These are phyloP conservation scores for Yamadazyma buinensis DNA, from an alignment of 1,139 yeast genomes.

Conservation along the genomic window DNA sequence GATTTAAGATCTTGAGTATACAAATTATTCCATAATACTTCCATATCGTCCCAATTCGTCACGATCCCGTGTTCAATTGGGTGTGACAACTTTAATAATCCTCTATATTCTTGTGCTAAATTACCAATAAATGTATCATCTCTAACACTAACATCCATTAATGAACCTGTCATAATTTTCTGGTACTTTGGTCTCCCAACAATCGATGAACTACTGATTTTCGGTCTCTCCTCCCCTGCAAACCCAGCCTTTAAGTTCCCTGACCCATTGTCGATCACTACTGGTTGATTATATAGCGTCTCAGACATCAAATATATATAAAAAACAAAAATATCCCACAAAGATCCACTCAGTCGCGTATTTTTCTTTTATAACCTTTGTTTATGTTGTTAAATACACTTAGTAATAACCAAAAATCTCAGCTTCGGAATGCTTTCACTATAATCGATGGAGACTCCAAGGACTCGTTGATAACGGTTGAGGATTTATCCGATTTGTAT, in stretches of 20 bases:
- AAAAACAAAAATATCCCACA: too few relatives aligned
- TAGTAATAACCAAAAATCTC: conserved; percentile 38
- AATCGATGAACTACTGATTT: conserved; percentile 46
- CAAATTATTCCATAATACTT: conserved; percentile 64
- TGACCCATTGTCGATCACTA: conserved; percentile 92
- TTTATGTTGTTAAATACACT: conserved; percentile 34
- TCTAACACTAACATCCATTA: conserved; percentile 11
- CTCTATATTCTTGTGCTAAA: conserved; percentile 70
- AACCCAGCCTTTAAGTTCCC: conserved; percentile 87
- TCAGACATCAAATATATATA: too few relatives aligned
- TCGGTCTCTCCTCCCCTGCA: conserved; percentile 87
- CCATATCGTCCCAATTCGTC: conserved; percentile 87
- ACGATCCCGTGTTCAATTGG: conserved; percentile 84
- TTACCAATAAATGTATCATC: conserved; percentile 61
- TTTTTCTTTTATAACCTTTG: not conserved
- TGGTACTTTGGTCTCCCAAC: conserved; percentile 83
- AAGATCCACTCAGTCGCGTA: too few relatives aligned
- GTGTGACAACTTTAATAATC: conserved; percentile 62
- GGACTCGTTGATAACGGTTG: conserved; percentile 60
- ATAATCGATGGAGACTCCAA: conserved; percentile 79
- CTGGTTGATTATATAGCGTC: conserved; percentile 68
- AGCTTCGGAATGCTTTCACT: conserved; percentile 46
- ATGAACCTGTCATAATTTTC: conserved; percentile 79
- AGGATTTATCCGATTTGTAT: conserved; percentile 58
- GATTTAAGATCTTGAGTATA: conserved; percentile 57